These are phyloP conservation scores for Diplodia intermedia DNA, from an alignment of 2,329 filamentous ascomycete genomes.

Conservation along the genomic window DNA sequence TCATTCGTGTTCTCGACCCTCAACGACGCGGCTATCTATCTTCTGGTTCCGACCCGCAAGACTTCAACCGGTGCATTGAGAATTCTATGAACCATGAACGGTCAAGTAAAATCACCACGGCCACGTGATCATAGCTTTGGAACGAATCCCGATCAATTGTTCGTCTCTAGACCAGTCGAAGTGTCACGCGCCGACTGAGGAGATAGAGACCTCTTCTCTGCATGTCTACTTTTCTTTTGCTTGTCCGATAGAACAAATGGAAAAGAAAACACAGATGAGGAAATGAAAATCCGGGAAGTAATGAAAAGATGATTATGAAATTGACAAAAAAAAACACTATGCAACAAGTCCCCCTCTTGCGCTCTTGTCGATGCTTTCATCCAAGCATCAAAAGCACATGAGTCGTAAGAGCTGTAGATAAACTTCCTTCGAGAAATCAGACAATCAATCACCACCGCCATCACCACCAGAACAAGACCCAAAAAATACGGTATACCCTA, in stretches of 20 bases:
- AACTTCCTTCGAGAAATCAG: neutral
- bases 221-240: conserved; percentile 4
- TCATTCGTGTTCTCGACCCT: too few relatives aligned
- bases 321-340: neutral
- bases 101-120: too few relatives aligned
- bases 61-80: too few relatives aligned
- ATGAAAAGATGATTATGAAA: neutral
- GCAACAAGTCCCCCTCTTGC: neutral
- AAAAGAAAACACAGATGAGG: neutral
- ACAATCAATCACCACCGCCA: neutral
- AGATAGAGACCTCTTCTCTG: conserved; percentile 5
- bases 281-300: neutral
- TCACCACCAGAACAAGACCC: neutral
- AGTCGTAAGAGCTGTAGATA: neutral
- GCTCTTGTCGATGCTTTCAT: neutral
- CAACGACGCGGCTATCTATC: too few relatives aligned
- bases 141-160: too few relatives aligned
- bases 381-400: conserved; percentile 2
- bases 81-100: too few relatives aligned
- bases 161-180: too few relatives aligned
- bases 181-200: too few relatives aligned
- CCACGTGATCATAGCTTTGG: too few relatives aligned
- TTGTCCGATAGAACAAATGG: conserved; percentile 13
- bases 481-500: neutral
- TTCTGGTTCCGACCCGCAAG: too few relatives aligned